These are phyloP conservation scores for Mucor velutinosus DNA, from an alignment of 371 early-diverging fungal species.

Conservation along the genomic window DNA sequence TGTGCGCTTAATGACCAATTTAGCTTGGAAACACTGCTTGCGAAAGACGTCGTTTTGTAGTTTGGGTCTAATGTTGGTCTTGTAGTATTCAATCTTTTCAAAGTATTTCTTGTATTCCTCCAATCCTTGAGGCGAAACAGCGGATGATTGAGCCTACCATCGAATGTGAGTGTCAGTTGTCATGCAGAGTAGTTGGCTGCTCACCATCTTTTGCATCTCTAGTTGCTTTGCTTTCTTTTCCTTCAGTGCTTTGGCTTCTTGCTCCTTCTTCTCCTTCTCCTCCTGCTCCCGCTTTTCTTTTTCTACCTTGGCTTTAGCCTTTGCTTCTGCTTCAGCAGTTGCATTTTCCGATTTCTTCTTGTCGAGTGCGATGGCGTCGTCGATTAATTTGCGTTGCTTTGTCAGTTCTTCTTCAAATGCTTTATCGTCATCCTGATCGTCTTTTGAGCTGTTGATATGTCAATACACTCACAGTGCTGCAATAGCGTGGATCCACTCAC, in stretches of 20 bases:
- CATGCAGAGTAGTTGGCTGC: no score
- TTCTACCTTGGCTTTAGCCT: conserved; percentile 12
- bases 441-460: neutral
- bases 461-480: neutral
- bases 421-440: conserved; percentile 9
- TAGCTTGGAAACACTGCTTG: conserved; percentile 27
- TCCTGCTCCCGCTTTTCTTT: conserved; percentile 19
- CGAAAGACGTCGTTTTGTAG: conserved; percentile 22
- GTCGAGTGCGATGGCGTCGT: conserved; percentile 26
- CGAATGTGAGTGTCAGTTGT: neutral
- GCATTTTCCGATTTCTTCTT: conserved; percentile 14
- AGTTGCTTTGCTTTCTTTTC: conserved; percentile 26
- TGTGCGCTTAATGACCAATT: conserved; percentile 23
- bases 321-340: conserved; percentile 13
- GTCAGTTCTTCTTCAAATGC: conserved; percentile 18
- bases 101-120: conserved; percentile 39
- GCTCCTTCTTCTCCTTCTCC: conserved; percentile 20
- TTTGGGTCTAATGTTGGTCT: conserved; percentile 23
- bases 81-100: conserved; percentile 26
- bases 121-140: conserved; percentile 31
- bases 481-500: neutral
- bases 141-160: conserved; percentile 10
- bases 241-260: conserved; percentile 19
- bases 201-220: conserved; percentile 23
- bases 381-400: conserved; percentile 6